Conservation (phyloP, 2,329 filamentous ascomycete species). For the Penicillium sumatraense region DNA sequence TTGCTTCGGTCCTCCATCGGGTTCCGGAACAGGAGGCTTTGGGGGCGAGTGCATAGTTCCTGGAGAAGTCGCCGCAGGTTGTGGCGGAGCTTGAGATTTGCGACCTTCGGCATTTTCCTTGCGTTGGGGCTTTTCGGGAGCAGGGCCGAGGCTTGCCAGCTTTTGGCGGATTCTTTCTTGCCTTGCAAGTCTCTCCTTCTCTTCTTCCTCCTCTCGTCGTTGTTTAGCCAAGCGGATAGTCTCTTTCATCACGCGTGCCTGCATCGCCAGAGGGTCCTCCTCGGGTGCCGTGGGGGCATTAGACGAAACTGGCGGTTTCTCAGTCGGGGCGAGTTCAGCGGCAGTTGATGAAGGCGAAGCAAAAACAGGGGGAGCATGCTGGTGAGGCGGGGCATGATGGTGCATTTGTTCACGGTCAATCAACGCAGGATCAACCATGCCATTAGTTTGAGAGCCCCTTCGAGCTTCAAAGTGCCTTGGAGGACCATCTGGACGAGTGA, state of each 20-base stretch:
- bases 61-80: slow-evolving; percentile 27
- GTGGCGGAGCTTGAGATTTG: slow-evolving; percentile 24
- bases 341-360: slow-evolving; percentile 35
- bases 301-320: slow-evolving; percentile 22
- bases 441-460: slow-evolving; percentile 45
- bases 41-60: slow-evolving; percentile 56
- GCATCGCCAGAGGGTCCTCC: slow-evolving; percentile 55
- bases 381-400: slow-evolving; percentile 32
- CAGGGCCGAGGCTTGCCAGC: slow-evolving; percentile 47
- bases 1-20: slow-evolving; percentile 61
- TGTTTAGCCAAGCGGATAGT: slow-evolving; percentile 62
- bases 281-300: slow-evolving; percentile 28
- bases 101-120: slow-evolving; percentile 33
- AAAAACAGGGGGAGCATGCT: slow-evolving; percentile 32
- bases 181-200: slow-evolving; percentile 60
- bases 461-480: slow-evolving; percentile 44
- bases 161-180: slow-evolving; percentile 63
- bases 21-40: slow-evolving; percentile 62
- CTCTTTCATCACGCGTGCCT: slow-evolving; percentile 65
- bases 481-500: slow-evolving; percentile 52
- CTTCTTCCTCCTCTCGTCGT: slow-evolving; percentile 58
- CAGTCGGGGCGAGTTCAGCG: slow-evolving; percentile 31
- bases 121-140: slow-evolving; percentile 41
- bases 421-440: slow-evolving; percentile 38
- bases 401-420: slow-evolving; percentile 31